Evolutionary conservation across 495 filamentous ascomycete genomes (phyloP), one percentile per base, ranked within the genome.

Genomic region (Hypoxylon fuscum): DNA sequence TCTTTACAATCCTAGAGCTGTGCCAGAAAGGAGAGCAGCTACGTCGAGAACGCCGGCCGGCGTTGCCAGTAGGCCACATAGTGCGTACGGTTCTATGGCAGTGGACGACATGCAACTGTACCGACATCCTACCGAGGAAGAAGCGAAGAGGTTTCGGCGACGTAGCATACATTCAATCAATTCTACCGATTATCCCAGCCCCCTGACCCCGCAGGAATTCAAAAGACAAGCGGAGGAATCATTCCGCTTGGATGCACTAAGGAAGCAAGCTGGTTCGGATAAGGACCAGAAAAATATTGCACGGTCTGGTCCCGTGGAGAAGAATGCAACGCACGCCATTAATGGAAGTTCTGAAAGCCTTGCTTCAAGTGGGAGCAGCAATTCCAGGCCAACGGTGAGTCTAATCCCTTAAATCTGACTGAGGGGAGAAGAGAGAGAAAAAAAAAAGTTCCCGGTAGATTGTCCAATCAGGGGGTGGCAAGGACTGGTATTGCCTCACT

Each of bases 121-220:
- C 32, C 77, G 74, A 38, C 77, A 74, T 29, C 64, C 72, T 11
- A 40, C 73, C 29, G 77, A 83, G 14, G 91, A 94, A 43, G 78
- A 87, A 45, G 84, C 88, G 8, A 90, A 90, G 72, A 83, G 89
- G 59, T 90, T 92, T 76, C 81, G 93, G 59, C 85, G 93, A 67
- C 84, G 92, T 51, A 97, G 93, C 71, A 83, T 93, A 79, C 90
- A 90, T 52, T 90, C 85, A 43, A 83, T 96, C 66, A 91, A 95
- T 76, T 84, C 86, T 65, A 72, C 76, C 57, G 82, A 83, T 59
- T 83, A 79, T 70, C 68, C 75, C 55, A 70, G 59, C 53, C 68
- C 73, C 66, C 57, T 74, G 61, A 68, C 72, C 69, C 75, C 78
- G 55, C 77, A 69, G 61, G 69, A 69, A 20, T 71, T 72, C 43